A percentile compares a stretch with the other conserved stretches of the same genome.
Conservation (phyloP, 2,329 filamentous ascomycete species). For the Sporothrix luriei region DNA sequence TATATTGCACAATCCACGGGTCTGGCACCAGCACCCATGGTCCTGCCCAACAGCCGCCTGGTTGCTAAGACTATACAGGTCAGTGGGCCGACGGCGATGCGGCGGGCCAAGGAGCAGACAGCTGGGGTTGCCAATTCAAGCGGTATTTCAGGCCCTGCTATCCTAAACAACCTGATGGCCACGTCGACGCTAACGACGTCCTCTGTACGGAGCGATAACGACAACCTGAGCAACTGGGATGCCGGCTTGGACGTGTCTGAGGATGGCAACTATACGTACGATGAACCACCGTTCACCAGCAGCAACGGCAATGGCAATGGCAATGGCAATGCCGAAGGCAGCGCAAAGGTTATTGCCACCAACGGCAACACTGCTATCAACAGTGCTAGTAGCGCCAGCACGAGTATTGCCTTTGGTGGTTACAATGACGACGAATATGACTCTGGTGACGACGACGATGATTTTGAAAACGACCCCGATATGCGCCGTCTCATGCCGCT, state of each 20-base stretch:
- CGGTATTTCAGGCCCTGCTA: not conserved
- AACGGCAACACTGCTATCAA: not conserved
- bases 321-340: not conserved
- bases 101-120: constrained; percentile 10
- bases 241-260: constrained; percentile 18
- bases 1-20: constrained; percentile 33
- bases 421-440: constrained; percentile 18
- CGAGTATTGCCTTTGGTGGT: not conserved
- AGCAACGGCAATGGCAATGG: not conserved
- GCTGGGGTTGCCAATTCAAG: not conserved
- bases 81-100: constrained; percentile 10
- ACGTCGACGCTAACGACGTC: not conserved
- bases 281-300: not conserved
- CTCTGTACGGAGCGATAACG: not conserved
- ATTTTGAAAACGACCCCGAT: constrained; percentile 50
- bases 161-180: not conserved
- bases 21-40: constrained; percentile 29
- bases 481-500: constrained; percentile 56
- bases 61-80: constrained; percentile 33
- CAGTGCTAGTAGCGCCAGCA: not conserved
- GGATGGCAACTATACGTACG: constrained; percentile 1
- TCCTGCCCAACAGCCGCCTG: constrained; percentile 27
- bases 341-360: not conserved
- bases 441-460: constrained; percentile 5
- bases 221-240: constrained; percentile 9